Percentiles rank a stretch among this genome's conserved stretches.
Evolutionary conservation across 139 green algal genomes (phyloP).

Genomic region (Tetraselmis striata): DNA sequence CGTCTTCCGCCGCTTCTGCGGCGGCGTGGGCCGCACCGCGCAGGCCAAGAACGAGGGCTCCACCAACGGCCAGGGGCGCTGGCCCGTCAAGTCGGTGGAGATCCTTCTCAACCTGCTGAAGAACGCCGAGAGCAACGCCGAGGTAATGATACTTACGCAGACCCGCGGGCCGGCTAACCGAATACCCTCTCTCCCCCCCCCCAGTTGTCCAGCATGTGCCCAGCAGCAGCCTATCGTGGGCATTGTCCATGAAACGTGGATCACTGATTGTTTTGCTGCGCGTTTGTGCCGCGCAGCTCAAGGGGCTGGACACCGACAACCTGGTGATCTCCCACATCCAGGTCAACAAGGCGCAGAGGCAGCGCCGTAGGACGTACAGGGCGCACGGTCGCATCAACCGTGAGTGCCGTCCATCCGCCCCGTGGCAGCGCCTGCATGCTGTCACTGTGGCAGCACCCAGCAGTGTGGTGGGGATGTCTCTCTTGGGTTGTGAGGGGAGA

Average conservation of each 20-base stretch:
- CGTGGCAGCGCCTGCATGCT: too few relatives aligned
- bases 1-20: conserved; percentile 92
- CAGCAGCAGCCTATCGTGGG: too few relatives aligned
- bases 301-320: conserved; percentile 91
- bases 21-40: conserved; percentile 69
- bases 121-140: conserved; percentile 97
- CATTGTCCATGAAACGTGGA: too few relatives aligned
- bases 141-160: too few relatives aligned
- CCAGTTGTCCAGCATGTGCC: too few relatives aligned
- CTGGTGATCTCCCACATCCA: conserved; percentile 93
- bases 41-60: conserved; percentile 74
- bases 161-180: too few relatives aligned
- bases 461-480: too few relatives aligned
- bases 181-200: neutral
- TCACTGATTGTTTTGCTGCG: neutral
- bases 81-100: conserved; percentile 91
- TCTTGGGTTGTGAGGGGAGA: too few relatives aligned
- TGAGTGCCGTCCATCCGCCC: conserved; percentile 17
- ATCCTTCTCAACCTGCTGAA: conserved; percentile 95
- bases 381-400: conserved; percentile 96
- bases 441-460: too few relatives aligned
- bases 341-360: conserved; percentile 92
- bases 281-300: too few relatives aligned
- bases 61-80: conserved; percentile 84
- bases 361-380: conserved; percentile 94